A percentile compares a stretch with the other conserved stretches of the same genome.
Evolutionary conservation across 306 rosid species (phyloP).

Genomic region (Prunus fruticosa): DNA sequence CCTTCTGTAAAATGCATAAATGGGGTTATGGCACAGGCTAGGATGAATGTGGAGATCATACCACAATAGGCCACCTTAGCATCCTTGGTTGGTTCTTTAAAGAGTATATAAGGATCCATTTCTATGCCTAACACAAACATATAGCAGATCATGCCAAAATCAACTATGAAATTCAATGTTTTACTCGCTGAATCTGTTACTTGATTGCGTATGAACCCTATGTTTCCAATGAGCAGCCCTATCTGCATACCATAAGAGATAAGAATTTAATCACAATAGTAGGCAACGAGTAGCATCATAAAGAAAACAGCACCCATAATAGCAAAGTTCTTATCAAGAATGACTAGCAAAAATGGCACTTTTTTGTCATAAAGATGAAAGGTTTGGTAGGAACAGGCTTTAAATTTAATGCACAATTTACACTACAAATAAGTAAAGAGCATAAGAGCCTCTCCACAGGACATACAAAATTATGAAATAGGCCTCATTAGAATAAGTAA

Average conservation of each 20-base stretch:
- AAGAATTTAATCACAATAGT: neutral
- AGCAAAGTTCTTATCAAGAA: neutral
- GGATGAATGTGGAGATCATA: conserved; percentile 52
- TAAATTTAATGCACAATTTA: neutral
- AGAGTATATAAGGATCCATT: conserved; percentile 70
- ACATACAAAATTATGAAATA: neutral
- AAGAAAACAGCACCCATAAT: neutral
- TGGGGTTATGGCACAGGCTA: conserved; percentile 43
- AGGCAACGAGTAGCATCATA: neutral
- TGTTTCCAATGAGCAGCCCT: conserved; percentile 67
- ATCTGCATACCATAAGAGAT: conserved; percentile 44
- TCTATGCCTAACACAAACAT: conserved; percentile 93
- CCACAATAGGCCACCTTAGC: conserved; percentile 74
- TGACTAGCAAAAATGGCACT: neutral
- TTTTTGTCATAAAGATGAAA: neutral
- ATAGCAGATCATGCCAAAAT: conserved; percentile 83
- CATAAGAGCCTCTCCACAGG: neutral
- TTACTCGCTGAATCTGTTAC: conserved; percentile 27
- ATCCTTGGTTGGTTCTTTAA: conserved; percentile 54
- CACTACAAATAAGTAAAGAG: neutral
- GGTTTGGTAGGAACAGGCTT: neutral
- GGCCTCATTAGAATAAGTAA: neutral
- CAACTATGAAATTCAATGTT: conserved; percentile 59
- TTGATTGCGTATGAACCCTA: conserved; percentile 39
- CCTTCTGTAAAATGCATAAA: conserved; percentile 31